These are phyloP conservation scores for Populus tremula DNA, from an alignment of 345 rosid species.

Conservation along the genomic window DNA sequence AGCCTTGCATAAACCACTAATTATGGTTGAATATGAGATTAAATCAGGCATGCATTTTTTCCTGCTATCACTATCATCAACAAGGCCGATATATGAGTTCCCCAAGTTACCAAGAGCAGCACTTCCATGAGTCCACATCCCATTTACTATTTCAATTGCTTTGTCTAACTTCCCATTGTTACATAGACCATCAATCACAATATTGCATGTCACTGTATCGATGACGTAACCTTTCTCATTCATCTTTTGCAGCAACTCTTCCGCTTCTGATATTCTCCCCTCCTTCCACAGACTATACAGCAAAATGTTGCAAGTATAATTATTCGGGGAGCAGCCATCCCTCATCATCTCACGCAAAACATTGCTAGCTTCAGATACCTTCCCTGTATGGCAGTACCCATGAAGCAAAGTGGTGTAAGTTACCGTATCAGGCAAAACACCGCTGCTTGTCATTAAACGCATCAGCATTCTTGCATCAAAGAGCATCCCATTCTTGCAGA, in stretches of 20 bases:
- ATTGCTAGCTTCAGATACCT: constrained; percentile 52
- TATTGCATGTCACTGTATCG: constrained; percentile 90
- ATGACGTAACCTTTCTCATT: constrained; percentile 70
- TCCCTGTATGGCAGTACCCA: constrained; percentile 70
- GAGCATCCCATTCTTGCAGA: constrained; percentile 83
- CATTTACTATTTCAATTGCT: constrained; percentile 76
- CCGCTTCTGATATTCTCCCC: constrained; percentile 75
- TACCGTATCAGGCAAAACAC: constrained; percentile 67
- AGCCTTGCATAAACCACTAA: constrained; percentile 74
- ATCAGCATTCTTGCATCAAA: constrained; percentile 61
- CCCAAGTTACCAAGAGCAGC: constrained; percentile 89
- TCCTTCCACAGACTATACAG: constrained; percentile 79
- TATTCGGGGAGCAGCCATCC: constrained; percentile 63
- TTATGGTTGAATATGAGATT: constrained; percentile 71
- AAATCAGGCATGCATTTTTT: constrained; percentile 76
- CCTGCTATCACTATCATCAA: constrained; percentile 51
- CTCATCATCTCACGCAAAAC: constrained; percentile 72
- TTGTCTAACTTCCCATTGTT: constrained; percentile 69
- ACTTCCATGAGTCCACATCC: constrained; percentile 82
- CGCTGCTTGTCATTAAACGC: constrained; percentile 53
- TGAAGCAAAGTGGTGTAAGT: constrained; percentile 72
- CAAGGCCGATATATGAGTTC: constrained; percentile 66
- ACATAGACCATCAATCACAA: constrained; percentile 81
- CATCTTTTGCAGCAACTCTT: constrained; percentile 77
- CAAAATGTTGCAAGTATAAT: constrained; percentile 75